Evolutionary conservation across 306 rosid genomes (phyloP).

Genomic region (Sicyos baderoa): DNA sequence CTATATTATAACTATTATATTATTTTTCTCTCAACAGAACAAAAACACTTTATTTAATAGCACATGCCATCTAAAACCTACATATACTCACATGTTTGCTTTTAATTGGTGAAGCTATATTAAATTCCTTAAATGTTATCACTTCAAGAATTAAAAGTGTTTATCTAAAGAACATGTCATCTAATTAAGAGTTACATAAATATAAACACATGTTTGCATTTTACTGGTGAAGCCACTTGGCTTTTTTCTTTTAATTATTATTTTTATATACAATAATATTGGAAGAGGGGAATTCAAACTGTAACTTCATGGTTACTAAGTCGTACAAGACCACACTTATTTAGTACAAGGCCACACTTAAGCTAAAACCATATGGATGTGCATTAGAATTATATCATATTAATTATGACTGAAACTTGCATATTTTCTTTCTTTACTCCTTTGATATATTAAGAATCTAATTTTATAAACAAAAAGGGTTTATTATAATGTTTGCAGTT

Average conservation of each 20-base stretch:
- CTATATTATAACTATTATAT: no score
- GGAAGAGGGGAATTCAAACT: no score
- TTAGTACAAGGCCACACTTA: no score
- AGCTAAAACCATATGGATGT: neutral
- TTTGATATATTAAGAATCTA: neutral
- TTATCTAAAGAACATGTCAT: neutral
- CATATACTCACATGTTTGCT: neutral
- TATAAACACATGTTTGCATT: neutral
- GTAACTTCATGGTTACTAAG: no score
- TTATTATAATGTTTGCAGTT: neutral
- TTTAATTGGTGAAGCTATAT: neutral
- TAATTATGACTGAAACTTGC: neutral
- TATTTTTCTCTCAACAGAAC: no score
- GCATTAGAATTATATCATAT: neutral
- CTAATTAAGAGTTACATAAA: neutral
- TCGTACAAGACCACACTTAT: no score
- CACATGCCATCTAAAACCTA: neutral
- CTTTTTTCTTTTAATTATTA: neutral
- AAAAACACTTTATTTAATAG: neutral
- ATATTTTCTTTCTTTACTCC: neutral
- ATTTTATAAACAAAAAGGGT: neutral
- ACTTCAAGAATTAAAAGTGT: neutral
- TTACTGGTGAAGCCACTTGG: neutral
- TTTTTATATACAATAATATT: no score
- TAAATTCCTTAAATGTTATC: neutral